Conservation (phyloP, 2,329 filamentous ascomycete species). For the Ustulina deusta region DNA sequence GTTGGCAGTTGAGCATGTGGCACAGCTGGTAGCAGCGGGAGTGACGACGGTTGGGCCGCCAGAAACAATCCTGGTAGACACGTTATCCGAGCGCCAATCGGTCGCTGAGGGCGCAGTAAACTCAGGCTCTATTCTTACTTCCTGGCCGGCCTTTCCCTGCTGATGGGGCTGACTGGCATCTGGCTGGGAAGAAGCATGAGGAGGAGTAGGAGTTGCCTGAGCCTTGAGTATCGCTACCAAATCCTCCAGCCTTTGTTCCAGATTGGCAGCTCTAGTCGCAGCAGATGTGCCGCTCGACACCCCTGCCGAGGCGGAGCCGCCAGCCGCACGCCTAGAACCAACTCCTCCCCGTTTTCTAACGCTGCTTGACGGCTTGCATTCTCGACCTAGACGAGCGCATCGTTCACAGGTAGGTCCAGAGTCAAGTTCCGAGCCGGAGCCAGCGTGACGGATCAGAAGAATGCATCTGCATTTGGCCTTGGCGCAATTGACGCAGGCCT, state of each 20-base stretch:
- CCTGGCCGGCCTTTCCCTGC: background rate
- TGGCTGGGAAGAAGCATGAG: slow-evolving; percentile 1
- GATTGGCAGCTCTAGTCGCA: slow-evolving; percentile 42
- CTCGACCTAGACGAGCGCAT: slow-evolving; percentile 57
- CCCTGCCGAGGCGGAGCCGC: slow-evolving; percentile 15
- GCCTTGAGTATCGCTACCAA: slow-evolving; percentile 48
- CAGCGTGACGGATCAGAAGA: slow-evolving; percentile 45
- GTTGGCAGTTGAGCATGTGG: slow-evolving; percentile 32
- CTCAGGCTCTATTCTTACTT: background rate
- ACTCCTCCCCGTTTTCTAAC: slow-evolving; percentile 48
- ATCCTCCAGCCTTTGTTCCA: slow-evolving; percentile 50
- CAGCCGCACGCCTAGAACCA: slow-evolving; percentile 24
- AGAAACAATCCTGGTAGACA: background rate
- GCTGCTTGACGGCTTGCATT: slow-evolving; percentile 55
- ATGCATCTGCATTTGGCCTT: slow-evolving; percentile 61
- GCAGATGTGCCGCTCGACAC: slow-evolving; percentile 22
- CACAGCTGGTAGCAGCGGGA: slow-evolving; percentile 34
- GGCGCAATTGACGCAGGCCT: slow-evolving; percentile 57
- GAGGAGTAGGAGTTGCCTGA: slow-evolving; percentile 38
- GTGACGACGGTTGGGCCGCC: slow-evolving; percentile 24
- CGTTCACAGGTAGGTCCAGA: slow-evolving; percentile 51
- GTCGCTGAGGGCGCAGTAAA: background rate
- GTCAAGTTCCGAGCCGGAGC: slow-evolving; percentile 23
- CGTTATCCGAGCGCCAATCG: slow-evolving; percentile 11
- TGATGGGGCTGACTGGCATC: background rate